phyloP scores from a whole-genome alignment of 148 eudicot genomes.

The Pouteria glomerata region DNA sequence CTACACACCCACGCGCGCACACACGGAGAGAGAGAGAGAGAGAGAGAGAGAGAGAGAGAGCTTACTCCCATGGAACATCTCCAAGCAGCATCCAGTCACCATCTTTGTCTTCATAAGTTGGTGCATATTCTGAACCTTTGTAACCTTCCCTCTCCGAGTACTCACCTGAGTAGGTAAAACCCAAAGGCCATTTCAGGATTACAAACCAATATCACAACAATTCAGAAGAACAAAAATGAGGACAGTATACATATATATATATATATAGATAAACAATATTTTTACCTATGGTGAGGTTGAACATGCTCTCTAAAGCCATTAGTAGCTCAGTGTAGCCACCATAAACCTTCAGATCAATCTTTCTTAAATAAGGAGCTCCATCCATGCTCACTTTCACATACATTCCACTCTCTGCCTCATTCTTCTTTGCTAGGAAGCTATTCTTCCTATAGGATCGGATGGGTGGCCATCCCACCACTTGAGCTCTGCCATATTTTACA shows the following conservation, averaged over 20 bases:
- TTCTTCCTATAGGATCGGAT: conserved; percentile 45
- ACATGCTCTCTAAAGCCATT: conserved; percentile 53
- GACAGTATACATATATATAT: too few species aligned
- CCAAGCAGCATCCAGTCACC: conserved; percentile 73
- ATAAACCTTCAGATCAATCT: conserved; percentile 52
- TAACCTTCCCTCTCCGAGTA: conserved; percentile 65
- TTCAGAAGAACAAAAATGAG: background rate
- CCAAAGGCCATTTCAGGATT: too few species aligned
- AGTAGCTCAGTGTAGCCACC: conserved; percentile 44
- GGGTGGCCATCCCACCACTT: conserved; percentile 71
- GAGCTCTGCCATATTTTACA: conserved; percentile 33
- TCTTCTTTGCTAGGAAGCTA: conserved; percentile 23
- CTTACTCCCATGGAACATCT: conserved; percentile 68
- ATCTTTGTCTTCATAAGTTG: conserved; percentile 70
- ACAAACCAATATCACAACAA: background rate
- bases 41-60: conserved; percentile 13
- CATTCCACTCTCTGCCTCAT: conserved; percentile 33
- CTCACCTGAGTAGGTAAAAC: conserved; percentile 29
- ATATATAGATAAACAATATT: background rate
- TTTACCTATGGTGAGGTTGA: conserved; percentile 48
- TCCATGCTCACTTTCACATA: conserved; percentile 65
- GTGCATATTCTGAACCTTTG: conserved; percentile 57
- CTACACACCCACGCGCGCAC: too few species aligned
- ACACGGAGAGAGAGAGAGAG: background rate
- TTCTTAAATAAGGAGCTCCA: conserved; percentile 61